Conservation (phyloP, 2,329 filamentous ascomycete genomes). For the Aspergillus calidoustus region DNA sequence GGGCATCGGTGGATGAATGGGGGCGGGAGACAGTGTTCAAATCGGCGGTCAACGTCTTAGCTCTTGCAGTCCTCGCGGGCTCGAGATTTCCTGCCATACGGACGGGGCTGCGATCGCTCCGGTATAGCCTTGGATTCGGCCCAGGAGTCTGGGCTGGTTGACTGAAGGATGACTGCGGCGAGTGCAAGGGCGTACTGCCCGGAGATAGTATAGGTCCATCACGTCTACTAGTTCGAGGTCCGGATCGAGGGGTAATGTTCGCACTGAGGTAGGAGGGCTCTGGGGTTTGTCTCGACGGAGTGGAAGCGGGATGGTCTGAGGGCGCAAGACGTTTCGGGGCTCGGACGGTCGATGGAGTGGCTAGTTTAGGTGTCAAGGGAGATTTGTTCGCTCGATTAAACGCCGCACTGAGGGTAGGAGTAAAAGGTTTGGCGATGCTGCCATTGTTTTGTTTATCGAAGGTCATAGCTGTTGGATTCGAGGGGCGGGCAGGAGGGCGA, state of each 20-base stretch:
- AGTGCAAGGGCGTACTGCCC: conserved; percentile 50
- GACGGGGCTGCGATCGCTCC: conserved; percentile 42
- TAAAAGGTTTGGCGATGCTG: conserved; percentile 62
- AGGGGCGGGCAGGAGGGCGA: conserved; percentile 37
- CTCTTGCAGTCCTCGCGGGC: conserved; percentile 36
- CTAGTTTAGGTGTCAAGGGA: conserved; percentile 65
- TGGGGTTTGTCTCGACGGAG: conserved; percentile 53
- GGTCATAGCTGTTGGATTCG: conserved; percentile 50
- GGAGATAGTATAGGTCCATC: conserved; percentile 72
- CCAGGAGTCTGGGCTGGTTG: conserved; percentile 32
- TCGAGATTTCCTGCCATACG: conserved; percentile 36
- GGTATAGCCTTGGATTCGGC: conserved; percentile 27
- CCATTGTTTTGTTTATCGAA: conserved; percentile 58
- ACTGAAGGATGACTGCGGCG: conserved; percentile 36
- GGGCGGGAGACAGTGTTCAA: conserved; percentile 38
- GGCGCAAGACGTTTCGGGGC: conserved; percentile 39
- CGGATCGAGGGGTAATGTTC: conserved; percentile 80
- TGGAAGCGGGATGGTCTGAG: conserved; percentile 39
- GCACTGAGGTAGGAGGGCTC: conserved; percentile 61
- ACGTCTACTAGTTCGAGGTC: conserved; percentile 70
- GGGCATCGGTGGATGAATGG: conserved; percentile 41
- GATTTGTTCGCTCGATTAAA: conserved; percentile 60
- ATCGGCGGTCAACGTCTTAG: conserved; percentile 45
- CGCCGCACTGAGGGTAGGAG: conserved; percentile 70
- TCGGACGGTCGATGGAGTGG: conserved; percentile 40